A percentile compares a stretch with the other conserved stretches of the same genome.
Conservation (phyloP, 1,284 basidiomycete species). For the Agroathelia rolfsii region DNA sequence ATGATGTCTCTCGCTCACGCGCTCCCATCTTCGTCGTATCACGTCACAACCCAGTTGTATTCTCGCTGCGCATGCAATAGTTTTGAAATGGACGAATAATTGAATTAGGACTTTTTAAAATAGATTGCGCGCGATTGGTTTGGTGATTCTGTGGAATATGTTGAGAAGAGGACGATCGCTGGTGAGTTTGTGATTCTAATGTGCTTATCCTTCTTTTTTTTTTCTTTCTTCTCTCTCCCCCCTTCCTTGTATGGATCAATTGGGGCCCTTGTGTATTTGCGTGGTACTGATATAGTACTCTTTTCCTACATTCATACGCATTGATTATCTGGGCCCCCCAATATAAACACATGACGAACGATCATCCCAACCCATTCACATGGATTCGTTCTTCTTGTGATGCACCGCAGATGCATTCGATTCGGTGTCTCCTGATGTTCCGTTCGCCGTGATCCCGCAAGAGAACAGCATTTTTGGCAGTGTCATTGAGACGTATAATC, state of each 20-base stretch:
- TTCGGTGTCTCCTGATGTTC: slow-evolving; percentile 30
- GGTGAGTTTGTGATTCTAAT: slow-evolving; percentile 25
- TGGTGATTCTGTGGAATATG: slow-evolving; percentile 38
- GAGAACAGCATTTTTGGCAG: slow-evolving; percentile 68
- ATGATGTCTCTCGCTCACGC: background rate
- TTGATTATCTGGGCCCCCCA: slow-evolving; percentile 1
- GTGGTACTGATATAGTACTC: no score
- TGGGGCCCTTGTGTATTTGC: background rate
- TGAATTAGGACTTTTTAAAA: slow-evolving; percentile 2
- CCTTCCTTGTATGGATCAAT: background rate
- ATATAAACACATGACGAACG: no score
- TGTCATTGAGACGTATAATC: slow-evolving; percentile 68
- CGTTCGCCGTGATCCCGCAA: slow-evolving; percentile 56
- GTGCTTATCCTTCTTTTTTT: slow-evolving; percentile 8
- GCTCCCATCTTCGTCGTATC: slow-evolving; percentile 1
- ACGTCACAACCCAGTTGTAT: slow-evolving; percentile 4
- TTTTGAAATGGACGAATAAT: no score
- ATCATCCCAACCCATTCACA: background rate
- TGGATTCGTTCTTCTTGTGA: slow-evolving; percentile 4
- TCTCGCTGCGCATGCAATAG: no score
- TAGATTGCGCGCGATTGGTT: slow-evolving; percentile 58
- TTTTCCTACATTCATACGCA: no score
- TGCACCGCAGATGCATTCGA: slow-evolving; percentile 51
- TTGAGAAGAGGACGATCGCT: slow-evolving; percentile 43
- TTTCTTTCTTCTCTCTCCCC: slow-evolving; percentile 1